Evolutionary conservation across 441 rosid species (phyloP).

Genomic region (Euphorbia schlechtendalii): DNA sequence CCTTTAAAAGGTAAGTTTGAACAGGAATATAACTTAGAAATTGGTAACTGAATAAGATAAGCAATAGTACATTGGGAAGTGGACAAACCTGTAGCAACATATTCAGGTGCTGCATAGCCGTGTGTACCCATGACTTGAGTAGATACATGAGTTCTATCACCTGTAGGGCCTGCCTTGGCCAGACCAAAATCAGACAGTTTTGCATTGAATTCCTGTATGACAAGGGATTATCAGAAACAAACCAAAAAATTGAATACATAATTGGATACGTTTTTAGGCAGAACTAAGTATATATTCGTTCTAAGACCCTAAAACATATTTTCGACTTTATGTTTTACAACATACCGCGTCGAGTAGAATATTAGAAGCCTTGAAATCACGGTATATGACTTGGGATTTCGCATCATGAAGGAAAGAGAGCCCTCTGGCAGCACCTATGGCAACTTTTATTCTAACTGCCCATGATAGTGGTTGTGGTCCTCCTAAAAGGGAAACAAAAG

Average conservation of each 20-base stretch:
- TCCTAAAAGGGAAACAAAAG: slow-evolving; percentile 36
- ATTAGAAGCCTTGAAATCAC: slow-evolving; percentile 86
- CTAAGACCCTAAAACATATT: background rate
- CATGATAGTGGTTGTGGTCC: slow-evolving; percentile 76
- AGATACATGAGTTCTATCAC: slow-evolving; percentile 78
- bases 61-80: background rate
- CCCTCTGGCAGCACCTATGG: slow-evolving; percentile 90
- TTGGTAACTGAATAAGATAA: slow-evolving; percentile 6
- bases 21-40: background rate
- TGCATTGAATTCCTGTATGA: slow-evolving; percentile 70
- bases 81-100: slow-evolving; percentile 67
- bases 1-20: background rate
- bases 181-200: slow-evolving; percentile 95
- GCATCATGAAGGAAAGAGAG: slow-evolving; percentile 83
- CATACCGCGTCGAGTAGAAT: slow-evolving; percentile 75
- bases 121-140: slow-evolving; percentile 87
- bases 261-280: background rate
- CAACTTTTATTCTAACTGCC: slow-evolving; percentile 72
- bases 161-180: slow-evolving; percentile 91
- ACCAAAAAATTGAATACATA: background rate
- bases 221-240: slow-evolving; percentile 14
- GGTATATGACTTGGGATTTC: slow-evolving; percentile 71
- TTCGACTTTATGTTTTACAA: slow-evolving; percentile 1
- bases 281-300: background rate
- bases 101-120: too few species aligned